Evolutionary conservation across 1,284 basidiomycete species (phyloP), one percentile per base, ranked within the genome.

Genomic region (Tylopilus microsporus): DNA sequence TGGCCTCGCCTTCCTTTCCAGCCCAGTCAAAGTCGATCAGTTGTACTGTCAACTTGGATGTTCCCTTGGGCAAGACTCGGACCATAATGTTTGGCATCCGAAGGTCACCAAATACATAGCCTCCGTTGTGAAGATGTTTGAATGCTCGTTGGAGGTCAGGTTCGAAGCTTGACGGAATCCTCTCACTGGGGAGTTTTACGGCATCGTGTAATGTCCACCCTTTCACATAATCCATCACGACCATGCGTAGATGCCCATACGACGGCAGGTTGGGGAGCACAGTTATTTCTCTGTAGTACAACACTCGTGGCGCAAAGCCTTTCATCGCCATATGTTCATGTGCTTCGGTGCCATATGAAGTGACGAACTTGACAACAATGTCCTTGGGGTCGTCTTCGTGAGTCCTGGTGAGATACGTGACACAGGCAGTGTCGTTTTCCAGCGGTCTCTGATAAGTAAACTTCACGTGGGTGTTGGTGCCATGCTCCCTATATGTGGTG

Each of bases 311-410:
- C 1, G 54, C 48, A 13, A 55, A n/a, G 8, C 39, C 30, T 0
- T 2, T 6, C 3, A 13, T 8, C 4, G 39, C 48, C 54, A 55
- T 21, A 6, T 43, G 5, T 10, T 8, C 9, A 32, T 70, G 67
- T 0, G 46, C 55, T 10, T 55, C 54, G 7, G 0, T 45, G 7
- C 65, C 49, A 11, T 68, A 67, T 25, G 63, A 55, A 0, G 59
- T 60, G 12, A 65, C 58, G 5, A 67, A 69, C 45, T 68, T 66
- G 13, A 68, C 53, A 0, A 68, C 53, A 3, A 68, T 41, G 10
- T 66, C 42, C 30, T 19, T 41, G 0, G 52, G n/a, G 1, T 2
- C 3, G 3, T 48, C 30, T 25, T 21, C 49, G 0, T 50, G 0
- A 3, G 57, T 66, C 42, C 37, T 52, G 1, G 63, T 60, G 0